These are phyloP conservation scores for Eimeria maxima DNA, from an alignment of 169 alveolate genomes.

Conservation along the genomic window DNA sequence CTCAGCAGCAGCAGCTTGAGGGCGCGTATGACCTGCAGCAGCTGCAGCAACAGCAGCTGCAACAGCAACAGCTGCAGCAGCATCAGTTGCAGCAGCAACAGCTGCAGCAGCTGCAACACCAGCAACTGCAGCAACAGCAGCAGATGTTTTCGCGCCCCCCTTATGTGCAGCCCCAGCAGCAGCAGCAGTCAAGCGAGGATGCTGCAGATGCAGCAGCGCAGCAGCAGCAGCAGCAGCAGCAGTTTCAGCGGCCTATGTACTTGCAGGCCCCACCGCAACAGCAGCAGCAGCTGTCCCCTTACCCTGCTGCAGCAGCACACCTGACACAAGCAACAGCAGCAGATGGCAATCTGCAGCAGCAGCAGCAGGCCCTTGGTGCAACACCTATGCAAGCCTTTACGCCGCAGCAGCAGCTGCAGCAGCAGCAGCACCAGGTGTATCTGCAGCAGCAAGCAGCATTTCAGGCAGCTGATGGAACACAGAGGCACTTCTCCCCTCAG, in stretches of 20 bases:
- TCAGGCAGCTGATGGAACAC: not conserved
- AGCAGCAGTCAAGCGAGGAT: constrained; percentile 15
- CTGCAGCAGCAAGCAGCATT: constrained; percentile 24
- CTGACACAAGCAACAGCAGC: not conserved
- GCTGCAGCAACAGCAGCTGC: constrained; percentile 64
- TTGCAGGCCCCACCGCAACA: constrained; percentile 35
- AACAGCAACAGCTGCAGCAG: constrained; percentile 51
- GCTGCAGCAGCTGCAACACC: constrained; percentile 10
- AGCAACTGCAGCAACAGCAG: not conserved
- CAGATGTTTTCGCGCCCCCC: not conserved
- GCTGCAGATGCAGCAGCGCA: constrained; percentile 17
- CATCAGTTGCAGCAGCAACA: constrained; percentile 36
- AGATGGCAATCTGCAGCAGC: not conserved
- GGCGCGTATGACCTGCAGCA: constrained; percentile 49
- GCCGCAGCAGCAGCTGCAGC: not conserved
- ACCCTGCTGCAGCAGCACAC: constrained; percentile 26
- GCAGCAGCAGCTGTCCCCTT: constrained; percentile 60
- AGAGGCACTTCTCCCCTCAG: constrained; percentile 29
- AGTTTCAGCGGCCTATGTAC: constrained; percentile 22
- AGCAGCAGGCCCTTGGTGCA: constrained; percentile 3
- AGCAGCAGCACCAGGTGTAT: constrained; percentile 16
- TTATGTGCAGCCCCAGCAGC: constrained; percentile 50
- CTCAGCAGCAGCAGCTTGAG: constrained; percentile 45
- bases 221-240: constrained; percentile 53
- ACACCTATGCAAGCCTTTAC: not conserved